Evolutionary conservation across 2,329 filamentous ascomycete genomes (phyloP).

Genomic region (Fusarium piperis): DNA sequence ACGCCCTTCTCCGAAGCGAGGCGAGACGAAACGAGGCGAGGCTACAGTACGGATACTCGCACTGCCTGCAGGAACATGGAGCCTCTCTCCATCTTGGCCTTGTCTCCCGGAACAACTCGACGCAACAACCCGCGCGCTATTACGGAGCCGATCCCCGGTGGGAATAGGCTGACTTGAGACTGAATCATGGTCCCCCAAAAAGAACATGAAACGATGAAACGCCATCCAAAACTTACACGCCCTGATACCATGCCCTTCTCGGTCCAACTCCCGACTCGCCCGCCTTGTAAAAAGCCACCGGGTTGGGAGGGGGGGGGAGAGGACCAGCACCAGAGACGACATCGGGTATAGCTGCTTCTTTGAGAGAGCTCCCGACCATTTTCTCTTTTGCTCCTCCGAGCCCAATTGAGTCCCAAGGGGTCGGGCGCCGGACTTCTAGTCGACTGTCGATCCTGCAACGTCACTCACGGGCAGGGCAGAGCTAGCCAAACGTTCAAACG

Average conservation of each 20-base stretch:
- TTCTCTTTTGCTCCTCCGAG: not conserved
- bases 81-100: not conserved
- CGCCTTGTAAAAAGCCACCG: constrained; percentile 1
- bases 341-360: not conserved
- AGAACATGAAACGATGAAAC: constrained; percentile 31
- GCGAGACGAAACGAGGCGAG: not conserved
- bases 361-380: not conserved
- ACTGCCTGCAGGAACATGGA: constrained; percentile 20
- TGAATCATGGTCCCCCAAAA: not conserved
- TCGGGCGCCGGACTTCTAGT: constrained; percentile 1
- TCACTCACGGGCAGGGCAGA: not conserved
- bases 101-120: not conserved
- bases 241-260: constrained; percentile 24
- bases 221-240: constrained; percentile 29
- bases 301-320: constrained; percentile 1
- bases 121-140: not conserved
- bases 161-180: not conserved
- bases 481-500: not conserved
- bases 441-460: constrained; percentile 23
- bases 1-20: not conserved
- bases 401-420: constrained; percentile 20
- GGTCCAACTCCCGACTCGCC: constrained; percentile 9
- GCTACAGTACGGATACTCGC: not conserved
- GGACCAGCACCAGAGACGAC: not conserved
- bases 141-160: not conserved